Evolutionary conservation across 768 basidiomycete genomes (phyloP), one percentile per base, ranked within the genome.

Genomic region (Boletus eberwhitei): DNA sequence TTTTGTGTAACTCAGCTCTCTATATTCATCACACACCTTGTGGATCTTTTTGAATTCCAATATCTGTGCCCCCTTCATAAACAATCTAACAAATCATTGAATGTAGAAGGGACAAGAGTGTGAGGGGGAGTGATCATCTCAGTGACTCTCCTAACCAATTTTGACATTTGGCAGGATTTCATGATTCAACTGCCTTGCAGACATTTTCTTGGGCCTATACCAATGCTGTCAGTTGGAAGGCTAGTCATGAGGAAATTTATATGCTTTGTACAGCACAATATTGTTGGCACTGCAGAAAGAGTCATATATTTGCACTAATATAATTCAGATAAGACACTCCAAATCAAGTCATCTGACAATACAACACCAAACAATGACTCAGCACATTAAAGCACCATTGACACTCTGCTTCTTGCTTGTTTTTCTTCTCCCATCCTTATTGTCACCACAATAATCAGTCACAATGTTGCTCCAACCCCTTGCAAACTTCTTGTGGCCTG

Each of bases 231-330:
- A 62, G 37, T 44, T 36, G 43, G 46, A n/a, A 45, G 21, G 17
- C 41, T 37, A 36, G 43, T 43, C 48, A 38, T n/a, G 12, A 48
- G 52, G 39, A 50, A 41, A 52, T 50, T 31, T 29, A 60, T 73
- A 53, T 62, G 85, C 93, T 79, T 99, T 99, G 77, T 98, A 98
- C 29, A 97, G 72, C 81, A 96, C 90, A 42, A 99, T 96, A 73
- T 99, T 97, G 65, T 98, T 96, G 2, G 95, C 88, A 61, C 94
- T 95, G 71, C 94, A 98, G 80, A 98, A 98, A 14, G 93, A 92
- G 3, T 95, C 94, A 61, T 97, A 99, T 68, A 93, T 81, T 63
- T 90, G 86, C 66, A 3, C 22, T 22, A 22, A 22, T 22, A 22
- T 22, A 22, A 22, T 22, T 22, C 22, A 22, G 2, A 22, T 22